Evolutionary conservation across 257 asterid species (phyloP).

Genomic region (Eucommia ulmoides): DNA sequence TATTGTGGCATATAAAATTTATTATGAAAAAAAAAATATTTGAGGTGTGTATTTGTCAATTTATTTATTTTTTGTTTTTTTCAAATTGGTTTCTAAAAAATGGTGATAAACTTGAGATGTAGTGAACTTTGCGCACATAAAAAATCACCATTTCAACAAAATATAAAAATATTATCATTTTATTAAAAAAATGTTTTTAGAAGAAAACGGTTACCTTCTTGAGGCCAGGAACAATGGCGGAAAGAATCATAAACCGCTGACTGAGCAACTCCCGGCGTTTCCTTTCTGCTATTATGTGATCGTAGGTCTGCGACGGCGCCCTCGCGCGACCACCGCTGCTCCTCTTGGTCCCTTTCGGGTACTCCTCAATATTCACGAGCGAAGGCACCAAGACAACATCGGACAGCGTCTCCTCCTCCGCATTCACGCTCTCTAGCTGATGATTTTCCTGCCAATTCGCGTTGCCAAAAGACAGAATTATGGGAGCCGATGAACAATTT

Average conservation of each 20-base stretch:
- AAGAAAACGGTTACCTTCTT: constrained; percentile 26
- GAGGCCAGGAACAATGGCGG: constrained; percentile 39
- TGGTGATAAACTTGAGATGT: too few species aligned
- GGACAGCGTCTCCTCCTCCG: constrained; percentile 4
- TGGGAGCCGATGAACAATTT: constrained; percentile 2
- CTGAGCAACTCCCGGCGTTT: constrained; percentile 38
- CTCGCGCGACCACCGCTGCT: constrained; percentile 23
- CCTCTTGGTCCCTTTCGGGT: constrained; percentile 3
- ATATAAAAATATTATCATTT: too few species aligned
- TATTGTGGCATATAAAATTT: too few species aligned
- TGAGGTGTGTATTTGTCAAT: too few species aligned
- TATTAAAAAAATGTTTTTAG: too few species aligned
- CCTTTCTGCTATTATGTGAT: constrained; percentile 36
- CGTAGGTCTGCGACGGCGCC: constrained; percentile 30
- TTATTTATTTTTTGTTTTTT: too few species aligned
- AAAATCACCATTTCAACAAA: too few species aligned
- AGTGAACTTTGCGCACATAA: too few species aligned
- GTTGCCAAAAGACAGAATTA: constrained; percentile 14
- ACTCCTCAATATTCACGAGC: not conserved
- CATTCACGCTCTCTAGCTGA: not conserved
- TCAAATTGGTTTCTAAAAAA: too few species aligned
- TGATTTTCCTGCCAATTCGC: constrained; percentile 1
- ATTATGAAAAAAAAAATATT: too few species aligned
- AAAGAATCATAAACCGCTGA: constrained; percentile 23
- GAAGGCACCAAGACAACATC: not conserved